These are phyloP conservation scores for Tinospora cordifolia DNA, from an alignment of 164 flowering plant species.

Conservation along the genomic window DNA sequence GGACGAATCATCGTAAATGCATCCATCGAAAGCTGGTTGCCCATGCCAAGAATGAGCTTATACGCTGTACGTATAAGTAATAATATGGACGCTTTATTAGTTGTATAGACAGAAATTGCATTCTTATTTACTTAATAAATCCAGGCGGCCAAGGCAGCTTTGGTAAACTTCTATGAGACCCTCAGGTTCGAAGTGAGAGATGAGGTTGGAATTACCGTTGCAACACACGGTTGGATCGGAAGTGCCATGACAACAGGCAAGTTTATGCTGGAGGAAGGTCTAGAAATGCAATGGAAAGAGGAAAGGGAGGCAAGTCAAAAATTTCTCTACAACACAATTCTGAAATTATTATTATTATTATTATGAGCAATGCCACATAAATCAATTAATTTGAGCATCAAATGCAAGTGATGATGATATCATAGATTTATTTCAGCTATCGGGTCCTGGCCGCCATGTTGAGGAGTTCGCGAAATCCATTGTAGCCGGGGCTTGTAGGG, in stretches of 20 bases:
- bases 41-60: conserved; percentile 87
- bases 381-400: too few species aligned
- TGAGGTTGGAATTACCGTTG: conserved; percentile 77
- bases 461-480: conserved; percentile 65
- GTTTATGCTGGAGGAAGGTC: conserved; percentile 70
- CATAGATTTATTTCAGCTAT: conserved; percentile 30
- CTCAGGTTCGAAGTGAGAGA: conserved; percentile 64
- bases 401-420: too few species aligned
- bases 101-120: too few species aligned
- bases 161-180: conserved; percentile 80
- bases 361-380: too few species aligned
- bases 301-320: conserved; percentile 90
- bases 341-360: too few species aligned
- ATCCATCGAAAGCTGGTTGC: conserved; percentile 85
- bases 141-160: conserved; percentile 88
- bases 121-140: not conserved
- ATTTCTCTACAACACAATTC: too few species aligned
- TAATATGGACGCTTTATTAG: too few species aligned
- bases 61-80: conserved; percentile 67
- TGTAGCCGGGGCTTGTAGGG: conserved; percentile 71
- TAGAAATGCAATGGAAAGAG: conserved; percentile 92
- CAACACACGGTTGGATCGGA: conserved; percentile 93
- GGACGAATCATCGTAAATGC: conserved; percentile 81
- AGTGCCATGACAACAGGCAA: conserved; percentile 74
- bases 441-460: conserved; percentile 42